Evolutionary conservation across 768 basidiomycete species (phyloP), one percentile per base, ranked within the genome.

Genomic region (Kwoniella dejecticola): DNA sequence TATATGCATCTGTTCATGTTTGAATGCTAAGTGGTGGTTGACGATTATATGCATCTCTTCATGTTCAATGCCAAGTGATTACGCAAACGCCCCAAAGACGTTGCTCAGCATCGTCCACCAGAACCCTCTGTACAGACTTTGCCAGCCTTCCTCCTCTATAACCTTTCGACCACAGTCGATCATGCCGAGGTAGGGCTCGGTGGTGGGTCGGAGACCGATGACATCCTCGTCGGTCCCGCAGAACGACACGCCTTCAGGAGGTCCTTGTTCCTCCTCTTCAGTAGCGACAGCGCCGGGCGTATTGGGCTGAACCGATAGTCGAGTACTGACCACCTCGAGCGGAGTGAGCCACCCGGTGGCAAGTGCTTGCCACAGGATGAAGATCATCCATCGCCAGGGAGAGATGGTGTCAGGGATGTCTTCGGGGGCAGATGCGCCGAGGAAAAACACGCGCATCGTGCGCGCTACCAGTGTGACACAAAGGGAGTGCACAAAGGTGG

Each of bases 211-310:
- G n/a, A 79, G 57, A 8, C 77, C 77, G 47, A 79, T 77, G 17
- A 79, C 77, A 59, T 79, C 77, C 58, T 79, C 77, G 12, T 72
- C 72, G 17, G 64, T 68, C 10, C 77, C 77, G 27, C 75, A 76
- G 55, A 68, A 79, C 13, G 61, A 44, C 0, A 75, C 63, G 13
- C 75, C 75, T 46, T 79, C 74, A 12, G 76, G 77, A 31, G 64
- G 60, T 4, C 65, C 68, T n/a, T 64, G 63, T 19, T 54, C 62
- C 21, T 62, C 57, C 21, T 62, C 57, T 7, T 30, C 60, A 19
- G 42, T 57, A 2, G 62, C 50, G 5, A 66, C 52, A 8, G 63
- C 48, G 4, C 57, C 69, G 8, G 66, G 69, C 13, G 45, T 53
- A 52, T 79, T 79, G 4, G 76, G 71, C 60, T 79, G 77, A 21